These are phyloP conservation scores for Pilasporangium apinafurcum DNA, from an alignment of 352 stramenopile genomes.

Conservation along the genomic window DNA sequence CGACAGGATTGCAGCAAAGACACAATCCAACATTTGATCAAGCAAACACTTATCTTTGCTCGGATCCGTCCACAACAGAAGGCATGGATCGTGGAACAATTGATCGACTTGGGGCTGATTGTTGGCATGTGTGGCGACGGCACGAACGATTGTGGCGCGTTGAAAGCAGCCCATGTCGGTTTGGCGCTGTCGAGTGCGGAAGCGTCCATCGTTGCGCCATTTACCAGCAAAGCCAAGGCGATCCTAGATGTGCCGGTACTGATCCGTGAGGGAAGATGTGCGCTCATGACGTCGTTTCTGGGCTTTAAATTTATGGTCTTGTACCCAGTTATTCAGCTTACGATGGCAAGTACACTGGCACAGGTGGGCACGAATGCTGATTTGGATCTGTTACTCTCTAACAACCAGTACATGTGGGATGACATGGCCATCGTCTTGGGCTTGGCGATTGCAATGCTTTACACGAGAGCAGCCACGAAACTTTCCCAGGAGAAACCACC, in stretches of 20 bases:
- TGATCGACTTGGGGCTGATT: constrained; percentile 34
- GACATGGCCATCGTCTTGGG: constrained; percentile 43
- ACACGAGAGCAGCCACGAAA: constrained; percentile 22
- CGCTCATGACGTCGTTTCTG: constrained; percentile 50
- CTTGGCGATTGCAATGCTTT: constrained; percentile 49
- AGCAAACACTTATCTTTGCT: constrained; percentile 43
- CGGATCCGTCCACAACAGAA: constrained; percentile 53
- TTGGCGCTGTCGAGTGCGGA: constrained; percentile 81
- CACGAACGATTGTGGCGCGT: constrained; percentile 80
- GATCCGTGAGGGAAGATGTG: constrained; percentile 78
- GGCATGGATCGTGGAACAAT: constrained; percentile 41
- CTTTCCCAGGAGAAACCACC: constrained; percentile 30
- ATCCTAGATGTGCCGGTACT: constrained; percentile 72
- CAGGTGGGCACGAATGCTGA: constrained; percentile 17
- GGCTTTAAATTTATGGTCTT: constrained; percentile 61
- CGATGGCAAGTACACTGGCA: constrained; percentile 25
- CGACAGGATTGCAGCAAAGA: constrained; percentile 16
- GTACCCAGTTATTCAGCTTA: constrained; percentile 55
- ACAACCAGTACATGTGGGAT: constrained; percentile 62
- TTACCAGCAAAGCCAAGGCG: constrained; percentile 79
- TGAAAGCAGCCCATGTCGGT: constrained; percentile 84
- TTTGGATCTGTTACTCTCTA: constrained; percentile 29
- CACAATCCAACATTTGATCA: constrained; percentile 27
- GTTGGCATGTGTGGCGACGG: constrained; percentile 55
- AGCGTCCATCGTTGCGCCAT: constrained; percentile 81